phyloP scores from a whole-genome alignment of 108 stramenopile species.

The Asterionellopsis glacialis region DNA sequence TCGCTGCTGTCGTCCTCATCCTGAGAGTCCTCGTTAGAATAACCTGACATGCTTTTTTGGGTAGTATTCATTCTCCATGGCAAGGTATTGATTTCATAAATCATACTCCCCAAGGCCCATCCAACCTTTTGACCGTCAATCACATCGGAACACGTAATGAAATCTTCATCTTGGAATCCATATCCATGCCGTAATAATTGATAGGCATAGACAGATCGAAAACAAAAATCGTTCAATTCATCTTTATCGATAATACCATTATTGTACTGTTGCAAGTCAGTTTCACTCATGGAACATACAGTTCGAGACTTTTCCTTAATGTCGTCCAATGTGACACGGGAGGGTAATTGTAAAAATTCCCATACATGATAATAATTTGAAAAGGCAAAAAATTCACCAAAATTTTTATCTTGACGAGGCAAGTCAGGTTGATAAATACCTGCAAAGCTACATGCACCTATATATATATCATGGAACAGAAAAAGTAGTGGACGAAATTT shows the following conservation, averaged over 20 bases:
- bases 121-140: conserved; percentile 74
- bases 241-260: background rate
- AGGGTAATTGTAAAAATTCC: conserved; percentile 57
- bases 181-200: conserved; percentile 70
- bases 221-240: conserved; percentile 52
- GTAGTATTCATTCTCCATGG: conserved; percentile 40
- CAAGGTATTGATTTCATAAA: conserved; percentile 89
- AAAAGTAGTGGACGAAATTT: too few relatives aligned
- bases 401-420: conserved; percentile 43
- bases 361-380: conserved; percentile 48
- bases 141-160: conserved; percentile 74
- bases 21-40: too few relatives aligned
- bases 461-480: too few relatives aligned
- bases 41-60: too few relatives aligned
- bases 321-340: conserved; percentile 44
- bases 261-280: conserved; percentile 35
- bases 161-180: conserved; percentile 48
- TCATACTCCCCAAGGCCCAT: conserved; percentile 89
- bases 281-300: conserved; percentile 53
- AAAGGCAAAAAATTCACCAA: conserved; percentile 52
- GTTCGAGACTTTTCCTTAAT: conserved; percentile 36
- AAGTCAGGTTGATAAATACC: conserved; percentile 90
- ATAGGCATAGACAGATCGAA: conserved; percentile 73
- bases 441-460: conserved; percentile 77
- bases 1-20: too few relatives aligned